Base-by-base conservation (phyloP, 345 rosid species). In the Geranium rotundifolium region DNA sequence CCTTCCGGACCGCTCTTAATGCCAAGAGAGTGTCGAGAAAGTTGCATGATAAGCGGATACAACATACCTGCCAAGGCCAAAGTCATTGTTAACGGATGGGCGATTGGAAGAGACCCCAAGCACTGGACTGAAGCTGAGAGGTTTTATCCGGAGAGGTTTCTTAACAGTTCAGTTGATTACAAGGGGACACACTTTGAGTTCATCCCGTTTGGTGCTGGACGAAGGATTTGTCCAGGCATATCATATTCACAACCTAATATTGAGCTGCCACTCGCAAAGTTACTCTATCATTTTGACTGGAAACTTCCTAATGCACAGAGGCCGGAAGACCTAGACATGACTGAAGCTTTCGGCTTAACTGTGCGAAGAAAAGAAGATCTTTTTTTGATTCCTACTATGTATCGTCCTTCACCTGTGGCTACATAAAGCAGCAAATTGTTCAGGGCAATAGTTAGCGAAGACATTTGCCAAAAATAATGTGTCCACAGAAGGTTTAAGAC, bases 141-240 rank as follows among this genome's bases (percentile, higher is more conserved):
- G 0, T 78, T 78, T 13, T 19, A 54, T 19, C 76, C 75, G 0
- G 76, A 74, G 65, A 74, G 82, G 41, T 74, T 71, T 34, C 20
- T 62, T 0, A 30, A 71, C 17, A 58, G 30, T n/a, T 17, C 60
- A 0, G 16, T 71, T 3, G 72, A 74, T 54, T 77, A 14, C 41
- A 77, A 31, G 62, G 75, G 77, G 34, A 64, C 59, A 0, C 2
- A 54, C 56, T 77, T 67, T 20, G 61, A 70, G 30, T 67, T 19
- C 37, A 63, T 73, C 1, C 81, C 78, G 0, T 74, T 77, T 50
- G 76, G 78, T 1, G 66, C 73, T 0, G 76, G 76, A 10, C 65
- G 78, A 29, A 67, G 81, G 66, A 63, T 66, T 0, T 77, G 81
- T 27, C 78, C 78, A 0, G 78, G 78, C 19, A 68, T 77, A 9